Evolutionary conservation across 345 rosid genomes (phyloP).

Genomic region (Eucalyptus erythrocorys): DNA sequence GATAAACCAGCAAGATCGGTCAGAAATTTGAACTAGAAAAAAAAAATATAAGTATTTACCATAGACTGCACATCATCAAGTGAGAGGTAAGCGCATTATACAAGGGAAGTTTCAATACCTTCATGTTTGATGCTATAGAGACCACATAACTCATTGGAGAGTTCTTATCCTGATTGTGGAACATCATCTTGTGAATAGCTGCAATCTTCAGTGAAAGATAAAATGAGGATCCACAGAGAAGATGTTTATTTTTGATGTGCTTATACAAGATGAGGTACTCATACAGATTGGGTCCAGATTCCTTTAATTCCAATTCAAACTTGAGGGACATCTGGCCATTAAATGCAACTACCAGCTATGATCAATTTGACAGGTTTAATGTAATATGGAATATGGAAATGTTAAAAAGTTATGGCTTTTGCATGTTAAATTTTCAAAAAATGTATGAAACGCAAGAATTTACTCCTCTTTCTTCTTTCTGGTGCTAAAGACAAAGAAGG

Average conservation of each 20-base stretch:
- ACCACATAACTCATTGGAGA: constrained; percentile 49
- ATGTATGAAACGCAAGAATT: neutral
- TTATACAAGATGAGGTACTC: neutral
- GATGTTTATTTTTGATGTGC: neutral
- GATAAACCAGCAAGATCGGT: neutral
- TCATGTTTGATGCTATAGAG: constrained; percentile 42
- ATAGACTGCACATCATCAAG: neutral
- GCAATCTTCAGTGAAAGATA: constrained; percentile 47
- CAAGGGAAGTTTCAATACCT: constrained; percentile 17
- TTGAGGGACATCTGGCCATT: neutral
- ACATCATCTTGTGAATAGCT: constrained; percentile 59
- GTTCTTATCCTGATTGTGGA: constrained; percentile 72
- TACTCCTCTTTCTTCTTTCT: neutral
- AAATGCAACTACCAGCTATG: neutral
- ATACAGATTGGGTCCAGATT: neutral
- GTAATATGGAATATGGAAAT: neutral
- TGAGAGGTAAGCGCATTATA: neutral
- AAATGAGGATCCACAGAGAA: constrained; percentile 7
- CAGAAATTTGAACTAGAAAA: neutral
- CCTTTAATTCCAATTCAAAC: neutral
- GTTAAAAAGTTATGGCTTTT: neutral
- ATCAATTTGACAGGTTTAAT: neutral
- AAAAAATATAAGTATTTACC: neutral
- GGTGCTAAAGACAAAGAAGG: neutral
- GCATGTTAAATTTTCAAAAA: neutral